Evolutionary conservation across 2,329 filamentous ascomycete genomes (phyloP), one percentile per base, ranked within the genome.

Genomic region (Aschersonia sp.): DNA sequence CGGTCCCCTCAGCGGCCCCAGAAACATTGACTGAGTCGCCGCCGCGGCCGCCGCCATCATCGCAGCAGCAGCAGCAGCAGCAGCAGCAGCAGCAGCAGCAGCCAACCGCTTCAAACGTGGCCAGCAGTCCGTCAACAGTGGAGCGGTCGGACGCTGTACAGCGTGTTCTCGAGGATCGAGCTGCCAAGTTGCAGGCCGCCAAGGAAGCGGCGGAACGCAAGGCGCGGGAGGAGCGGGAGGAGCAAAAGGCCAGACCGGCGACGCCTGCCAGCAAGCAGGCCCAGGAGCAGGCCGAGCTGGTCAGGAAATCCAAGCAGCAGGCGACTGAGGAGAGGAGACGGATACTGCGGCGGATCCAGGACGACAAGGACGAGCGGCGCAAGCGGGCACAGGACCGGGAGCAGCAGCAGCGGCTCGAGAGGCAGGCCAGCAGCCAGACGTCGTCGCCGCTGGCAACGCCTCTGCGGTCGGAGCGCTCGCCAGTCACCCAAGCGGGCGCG

Each of bases 321-420:
- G 77, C 79, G 2, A 72, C 76, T 43, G 75, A 82, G 43, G 85
- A 92, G 58, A 73, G 82, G 39, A 74, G 79, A 48, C 75, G 85
- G 1, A 82, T 94, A 47, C 70, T 89, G 43, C 78, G 79, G 53
- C 78, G 79, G 40, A 88, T 94, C 52, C 82, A 87, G 57, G 78
- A 83, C 50, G 87, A 94, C 65, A 85, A 83, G 59, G 73, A 72
- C 9, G 82, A 81, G 51, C 75, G 86, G 11, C 78, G 74, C 51
- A 68, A 76, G 46, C 69, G 71, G 41, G 73, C 76, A 7, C 72
- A 73, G 29, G 66, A 69, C 50, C 66, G 71, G 37, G 72, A 72
- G 60, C 64, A 72, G 60, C 64, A 72, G 60, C 67, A 67, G 55
- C 63, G 54, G 51, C 49, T 55, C 4, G 59, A 60, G 7, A 54